Evolutionary conservation across 345 rosid genomes (phyloP).

Genomic region (Eucalyptus cloeziana): DNA sequence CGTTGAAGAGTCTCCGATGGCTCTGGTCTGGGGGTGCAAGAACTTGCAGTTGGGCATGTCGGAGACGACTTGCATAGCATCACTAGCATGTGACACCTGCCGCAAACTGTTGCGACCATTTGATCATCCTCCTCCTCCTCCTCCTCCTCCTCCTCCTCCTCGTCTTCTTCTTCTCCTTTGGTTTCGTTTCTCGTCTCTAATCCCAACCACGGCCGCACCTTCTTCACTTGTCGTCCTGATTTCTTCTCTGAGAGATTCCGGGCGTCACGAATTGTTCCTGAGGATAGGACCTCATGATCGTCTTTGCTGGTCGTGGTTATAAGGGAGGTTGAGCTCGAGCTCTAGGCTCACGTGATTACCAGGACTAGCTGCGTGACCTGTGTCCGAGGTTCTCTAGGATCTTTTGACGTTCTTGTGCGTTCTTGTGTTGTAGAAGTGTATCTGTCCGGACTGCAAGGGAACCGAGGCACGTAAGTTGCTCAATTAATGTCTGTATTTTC

Average conservation of each 20-base stretch:
- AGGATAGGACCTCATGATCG: neutral
- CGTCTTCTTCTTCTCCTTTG: neutral
- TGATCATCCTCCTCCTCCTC: too few relatives aligned
- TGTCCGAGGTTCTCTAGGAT: conserved; percentile 28
- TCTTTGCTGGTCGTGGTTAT: neutral
- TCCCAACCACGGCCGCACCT: neutral
- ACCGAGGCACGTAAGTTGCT: neutral
- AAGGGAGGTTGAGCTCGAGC: conserved; percentile 64
- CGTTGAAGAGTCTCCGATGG: conserved; percentile 32
- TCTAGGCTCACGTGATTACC: conserved; percentile 46
- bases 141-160: neutral
- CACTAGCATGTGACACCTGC: conserved; percentile 75
- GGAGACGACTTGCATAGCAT: conserved; percentile 70
- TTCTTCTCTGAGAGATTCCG: neutral
- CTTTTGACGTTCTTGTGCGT: conserved; percentile 42
- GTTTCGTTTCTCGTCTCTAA: neutral
- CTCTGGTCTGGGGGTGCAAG: conserved; percentile 53
- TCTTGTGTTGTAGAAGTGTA: conserved; percentile 51
- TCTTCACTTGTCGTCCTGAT: neutral
- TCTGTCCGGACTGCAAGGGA: conserved; percentile 44
- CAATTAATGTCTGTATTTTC: neutral
- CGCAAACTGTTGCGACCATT: conserved; percentile 76
- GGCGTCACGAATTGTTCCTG: neutral
- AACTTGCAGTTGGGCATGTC: conserved; percentile 86
- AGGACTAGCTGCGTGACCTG: neutral